These are phyloP conservation scores for Drosera capensis DNA, from an alignment of 148 eudicot genomes.

Conservation along the genomic window DNA sequence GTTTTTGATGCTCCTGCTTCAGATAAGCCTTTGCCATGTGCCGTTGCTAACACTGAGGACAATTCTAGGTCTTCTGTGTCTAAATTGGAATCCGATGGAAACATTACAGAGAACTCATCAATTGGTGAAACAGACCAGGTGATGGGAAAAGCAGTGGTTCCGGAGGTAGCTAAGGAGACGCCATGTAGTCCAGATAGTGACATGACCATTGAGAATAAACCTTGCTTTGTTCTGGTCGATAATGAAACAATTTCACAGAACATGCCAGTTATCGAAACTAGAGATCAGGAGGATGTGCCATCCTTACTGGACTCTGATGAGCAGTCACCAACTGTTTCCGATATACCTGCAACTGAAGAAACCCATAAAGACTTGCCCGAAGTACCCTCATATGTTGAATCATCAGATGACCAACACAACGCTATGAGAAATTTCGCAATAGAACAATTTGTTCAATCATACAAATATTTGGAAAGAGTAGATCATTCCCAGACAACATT, in stretches of 20 bases:
- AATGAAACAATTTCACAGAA: conserved; percentile 17
- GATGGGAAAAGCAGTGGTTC: conserved; percentile 26
- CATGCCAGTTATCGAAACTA: conserved; percentile 14
- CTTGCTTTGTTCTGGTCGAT: conserved; percentile 24
- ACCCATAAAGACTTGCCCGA: conserved; percentile 42
- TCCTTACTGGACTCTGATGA: conserved; percentile 37
- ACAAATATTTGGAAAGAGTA: conserved; percentile 26
- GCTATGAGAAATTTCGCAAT: conserved; percentile 38
- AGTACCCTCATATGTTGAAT: conserved; percentile 46
- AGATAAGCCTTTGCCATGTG: conserved; percentile 9
- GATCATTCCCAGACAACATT: conserved; percentile 49
- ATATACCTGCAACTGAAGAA: conserved; percentile 33
- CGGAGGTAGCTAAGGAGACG: conserved; percentile 21
- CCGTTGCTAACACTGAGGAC: conserved; percentile 25
- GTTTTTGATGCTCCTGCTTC: conserved; percentile 23
- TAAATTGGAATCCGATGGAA: conserved; percentile 19
- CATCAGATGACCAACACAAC: conserved; percentile 41
- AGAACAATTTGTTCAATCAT: conserved; percentile 44
- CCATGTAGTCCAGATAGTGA: conserved; percentile 18
- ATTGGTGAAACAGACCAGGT: conserved; percentile 15
- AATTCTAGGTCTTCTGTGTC: conserved; percentile 13
- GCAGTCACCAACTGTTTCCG: conserved; percentile 37
- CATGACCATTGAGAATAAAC: conserved; percentile 18
- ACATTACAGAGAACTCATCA: conserved; percentile 7
- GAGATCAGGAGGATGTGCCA: conserved; percentile 24